phyloP scores from a whole-genome alignment of 2,329 filamentous ascomycete genomes.

The Golovinomyces cichoracearum region DNA sequence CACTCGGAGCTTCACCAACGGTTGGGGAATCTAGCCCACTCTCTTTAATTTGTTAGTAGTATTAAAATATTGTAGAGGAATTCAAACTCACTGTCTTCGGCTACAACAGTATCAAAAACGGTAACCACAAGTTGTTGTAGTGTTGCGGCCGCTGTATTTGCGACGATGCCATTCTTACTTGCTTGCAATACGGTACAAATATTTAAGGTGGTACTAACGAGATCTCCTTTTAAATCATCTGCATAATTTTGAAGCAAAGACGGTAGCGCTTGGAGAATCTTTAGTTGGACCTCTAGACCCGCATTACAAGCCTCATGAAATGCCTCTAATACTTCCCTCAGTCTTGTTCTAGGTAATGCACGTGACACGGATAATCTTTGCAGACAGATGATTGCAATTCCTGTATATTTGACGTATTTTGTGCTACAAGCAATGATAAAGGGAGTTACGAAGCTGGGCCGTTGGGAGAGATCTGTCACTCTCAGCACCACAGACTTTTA shows the following conservation, averaged over 20 bases:
- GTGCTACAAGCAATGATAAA: conserved; percentile 84
- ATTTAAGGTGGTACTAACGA: conserved; percentile 60
- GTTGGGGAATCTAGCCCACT: conserved; percentile 25
- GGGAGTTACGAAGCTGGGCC: conserved; percentile 64
- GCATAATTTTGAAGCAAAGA: conserved; percentile 79
- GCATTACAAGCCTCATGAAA: conserved; percentile 64
- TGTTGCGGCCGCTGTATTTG: conserved; percentile 88
- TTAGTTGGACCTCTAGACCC: conserved; percentile 71
- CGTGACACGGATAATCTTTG: conserved; percentile 66
- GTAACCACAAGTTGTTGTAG: conserved; percentile 79
- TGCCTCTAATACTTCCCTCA: conserved; percentile 70
- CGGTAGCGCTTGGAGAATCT: conserved; percentile 77
- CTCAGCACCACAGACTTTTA: conserved; percentile 1
- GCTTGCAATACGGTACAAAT: conserved; percentile 78
- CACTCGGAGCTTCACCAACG: conserved; percentile 40
- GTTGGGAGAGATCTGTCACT: conserved; percentile 48
- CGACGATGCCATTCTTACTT: conserved; percentile 79
- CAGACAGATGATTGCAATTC: conserved; percentile 65
- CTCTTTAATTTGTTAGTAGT: conserved; percentile 9
- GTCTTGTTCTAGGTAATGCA: conserved; percentile 50
- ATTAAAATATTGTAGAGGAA: not conserved
- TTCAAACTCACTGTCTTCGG: conserved; percentile 43
- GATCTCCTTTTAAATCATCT: conserved; percentile 49
- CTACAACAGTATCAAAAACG: conserved; percentile 72
- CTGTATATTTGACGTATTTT: conserved; percentile 70